Base-by-base conservation (phyloP, 352 stramenopile genomes). In the Phytophthora melonis region DNA sequence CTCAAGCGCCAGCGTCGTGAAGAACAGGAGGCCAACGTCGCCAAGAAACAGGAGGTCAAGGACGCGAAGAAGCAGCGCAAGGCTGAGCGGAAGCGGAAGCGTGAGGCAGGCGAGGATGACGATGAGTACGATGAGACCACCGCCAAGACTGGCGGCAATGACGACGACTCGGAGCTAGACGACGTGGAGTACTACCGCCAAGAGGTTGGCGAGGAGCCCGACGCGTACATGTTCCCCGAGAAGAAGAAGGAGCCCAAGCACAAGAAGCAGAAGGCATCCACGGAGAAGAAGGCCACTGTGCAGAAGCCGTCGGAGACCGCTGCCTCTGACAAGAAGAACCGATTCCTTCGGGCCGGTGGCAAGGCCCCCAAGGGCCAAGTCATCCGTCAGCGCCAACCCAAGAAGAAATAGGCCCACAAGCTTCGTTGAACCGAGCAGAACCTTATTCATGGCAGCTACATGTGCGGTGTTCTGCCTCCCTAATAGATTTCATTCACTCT, bases 1-100 rank as follows among this genome's bases (percentile, higher is more conserved):
- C 80, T 97, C 47, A 97, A 97, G 73, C 89, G 88, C 36, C 84
- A 94, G 80, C 88, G 94, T 23, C 88, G 88, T 68, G 87, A 97
- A 57, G 90, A 98, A 64, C 94, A 98, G 70, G 90, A 97, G 39
- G 78, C 72, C 32, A 98, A 98, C 58, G 93, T 98, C 21, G 79
- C 78, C 14, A 90, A 93, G 75, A 98, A 98, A 69, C 81, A 96
- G 71, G 83, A 97, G 10, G 84, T 66, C 5, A 89, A 89, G 65
- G 81, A 97, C 19, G 82, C 82, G 27, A 95, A 95, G 75, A 93
- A 93, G 78, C 77, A 92, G 75, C 83, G 75, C 61, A 89, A 89
- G 55, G 79, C 84, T 1, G 84, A 93, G 39, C 84, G 80, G 52
- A 92, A 94, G 65, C 74, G 83, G 25, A 79, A 89, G 43, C 72